phyloP scores from a whole-genome alignment of 2,329 filamentous ascomycete species.

The Aspergillus sp. region DNA sequence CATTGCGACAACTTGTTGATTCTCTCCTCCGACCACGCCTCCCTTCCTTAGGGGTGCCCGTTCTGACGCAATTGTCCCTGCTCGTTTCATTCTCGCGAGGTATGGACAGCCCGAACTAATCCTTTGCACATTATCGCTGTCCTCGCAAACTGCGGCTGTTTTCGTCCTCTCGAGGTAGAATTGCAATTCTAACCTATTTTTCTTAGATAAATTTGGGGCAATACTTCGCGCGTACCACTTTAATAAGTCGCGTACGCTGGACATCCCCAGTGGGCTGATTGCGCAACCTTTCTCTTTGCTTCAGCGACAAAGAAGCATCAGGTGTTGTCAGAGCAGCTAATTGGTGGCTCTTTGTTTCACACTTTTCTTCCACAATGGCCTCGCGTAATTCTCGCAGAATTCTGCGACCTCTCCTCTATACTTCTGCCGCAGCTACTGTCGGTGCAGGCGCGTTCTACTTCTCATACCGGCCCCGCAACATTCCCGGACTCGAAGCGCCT shows the following conservation, averaged over 20 bases:
- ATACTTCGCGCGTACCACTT: neutral
- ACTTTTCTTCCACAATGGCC: slow-evolving; percentile 31
- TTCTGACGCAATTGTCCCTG: neutral
- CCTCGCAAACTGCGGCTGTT: neutral
- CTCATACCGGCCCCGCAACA: slow-evolving; percentile 63
- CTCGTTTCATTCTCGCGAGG: neutral
- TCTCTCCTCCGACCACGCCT: neutral
- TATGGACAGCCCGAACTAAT: neutral
- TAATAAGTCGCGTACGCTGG: neutral
- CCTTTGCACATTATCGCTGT: neutral
- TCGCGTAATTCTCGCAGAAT: slow-evolving; percentile 48
- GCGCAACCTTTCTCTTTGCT: slow-evolving; percentile 1
- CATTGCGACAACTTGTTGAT: neutral
- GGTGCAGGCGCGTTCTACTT: slow-evolving; percentile 61
- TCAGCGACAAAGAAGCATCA: neutral
- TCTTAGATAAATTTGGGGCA: neutral
- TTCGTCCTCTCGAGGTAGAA: neutral
- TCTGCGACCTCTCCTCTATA: slow-evolving; percentile 60
- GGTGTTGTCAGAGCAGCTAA: neutral
- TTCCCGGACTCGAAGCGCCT: slow-evolving; percentile 62
- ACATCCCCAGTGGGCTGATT: neutral
- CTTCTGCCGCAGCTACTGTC: slow-evolving; percentile 54
- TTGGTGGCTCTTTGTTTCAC: neutral
- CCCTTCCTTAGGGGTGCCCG: neutral
- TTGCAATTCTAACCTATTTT: neutral